A percentile compares a stretch with the other conserved stretches of the same genome.
Conservation (phyloP, 208 protist species). For the Hexamita inflata region DNA sequence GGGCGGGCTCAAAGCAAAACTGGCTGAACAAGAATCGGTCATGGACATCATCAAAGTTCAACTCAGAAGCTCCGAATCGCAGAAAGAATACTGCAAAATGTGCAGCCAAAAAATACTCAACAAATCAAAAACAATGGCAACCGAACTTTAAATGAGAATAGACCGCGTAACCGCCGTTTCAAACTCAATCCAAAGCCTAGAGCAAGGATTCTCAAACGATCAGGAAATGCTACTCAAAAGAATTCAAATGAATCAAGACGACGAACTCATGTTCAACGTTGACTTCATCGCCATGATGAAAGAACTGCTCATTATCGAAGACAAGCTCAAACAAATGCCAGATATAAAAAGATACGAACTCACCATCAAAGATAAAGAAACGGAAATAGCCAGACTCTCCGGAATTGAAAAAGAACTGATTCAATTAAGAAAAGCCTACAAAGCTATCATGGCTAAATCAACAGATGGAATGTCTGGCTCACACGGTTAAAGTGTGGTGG, state of each 20-base stretch:
- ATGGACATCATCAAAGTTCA: too few species aligned
- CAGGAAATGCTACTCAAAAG: too few species aligned
- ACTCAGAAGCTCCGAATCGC: too few species aligned
- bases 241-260: background rate
- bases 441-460: background rate
- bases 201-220: too few species aligned
- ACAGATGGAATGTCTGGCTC: background rate
- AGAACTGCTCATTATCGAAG: background rate
- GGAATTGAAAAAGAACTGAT: conserved; percentile 14
- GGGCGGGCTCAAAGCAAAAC: too few species aligned
- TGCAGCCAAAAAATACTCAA: background rate
- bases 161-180: too few species aligned
- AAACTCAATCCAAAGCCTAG: too few species aligned
- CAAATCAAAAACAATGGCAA: background rate
- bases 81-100: background rate
- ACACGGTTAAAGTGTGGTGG: too few species aligned
- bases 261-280: background rate
- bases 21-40: too few species aligned
- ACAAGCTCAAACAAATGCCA: background rate
- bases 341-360: background rate
- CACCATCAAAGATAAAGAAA: background rate
- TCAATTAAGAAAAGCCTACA: conserved; percentile 9
- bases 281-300: background rate
- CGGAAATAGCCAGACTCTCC: background rate
- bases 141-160: background rate